Evolutionary conservation across 129 eudicot genomes (phyloP).

Genomic region (Deinandra increscens): DNA sequence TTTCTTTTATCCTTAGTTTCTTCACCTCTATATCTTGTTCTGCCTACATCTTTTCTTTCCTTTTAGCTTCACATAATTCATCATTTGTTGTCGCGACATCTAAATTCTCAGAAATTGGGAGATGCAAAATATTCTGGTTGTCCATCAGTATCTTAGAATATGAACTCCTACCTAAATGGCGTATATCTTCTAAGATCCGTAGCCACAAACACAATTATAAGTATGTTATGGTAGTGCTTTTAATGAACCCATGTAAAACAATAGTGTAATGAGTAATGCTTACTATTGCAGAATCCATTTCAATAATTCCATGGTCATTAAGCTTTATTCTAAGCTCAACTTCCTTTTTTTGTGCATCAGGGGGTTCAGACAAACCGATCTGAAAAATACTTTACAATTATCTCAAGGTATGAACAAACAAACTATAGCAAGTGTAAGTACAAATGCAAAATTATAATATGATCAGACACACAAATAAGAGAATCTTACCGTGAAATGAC

Average conservation of each 20-base stretch:
- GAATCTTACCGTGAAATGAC: constrained; percentile 46
- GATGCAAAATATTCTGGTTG: constrained; percentile 17
- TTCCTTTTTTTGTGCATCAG: constrained; percentile 30
- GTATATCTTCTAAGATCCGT: constrained; percentile 50
- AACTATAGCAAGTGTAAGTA: not conserved
- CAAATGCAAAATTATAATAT: not conserved
- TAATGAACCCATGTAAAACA: not conserved
- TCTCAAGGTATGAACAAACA: not conserved
- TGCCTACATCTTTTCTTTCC: constrained; percentile 49
- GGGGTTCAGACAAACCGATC: constrained; percentile 56
- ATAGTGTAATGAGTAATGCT: constrained; percentile 23
- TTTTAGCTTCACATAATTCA: constrained; percentile 55
- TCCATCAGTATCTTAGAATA: too few species aligned
- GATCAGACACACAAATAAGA: not conserved
- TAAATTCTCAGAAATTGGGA: constrained; percentile 20
- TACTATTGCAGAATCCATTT: constrained; percentile 56
- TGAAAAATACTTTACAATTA: constrained; percentile 12
- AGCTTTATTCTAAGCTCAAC: constrained; percentile 53
- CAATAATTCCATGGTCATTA: constrained; percentile 58
- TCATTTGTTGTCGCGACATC: constrained; percentile 43
- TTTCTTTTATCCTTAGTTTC: constrained; percentile 76
- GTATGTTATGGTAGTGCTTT: not conserved
- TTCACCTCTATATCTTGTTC: constrained; percentile 68
- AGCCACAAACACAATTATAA: not conserved
- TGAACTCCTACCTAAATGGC: too few species aligned